A percentile compares a stretch with the other conserved stretches of the same genome.
Evolutionary conservation across 768 basidiomycete genomes (phyloP).

Genomic region (Infundibulicybe gibba): DNA sequence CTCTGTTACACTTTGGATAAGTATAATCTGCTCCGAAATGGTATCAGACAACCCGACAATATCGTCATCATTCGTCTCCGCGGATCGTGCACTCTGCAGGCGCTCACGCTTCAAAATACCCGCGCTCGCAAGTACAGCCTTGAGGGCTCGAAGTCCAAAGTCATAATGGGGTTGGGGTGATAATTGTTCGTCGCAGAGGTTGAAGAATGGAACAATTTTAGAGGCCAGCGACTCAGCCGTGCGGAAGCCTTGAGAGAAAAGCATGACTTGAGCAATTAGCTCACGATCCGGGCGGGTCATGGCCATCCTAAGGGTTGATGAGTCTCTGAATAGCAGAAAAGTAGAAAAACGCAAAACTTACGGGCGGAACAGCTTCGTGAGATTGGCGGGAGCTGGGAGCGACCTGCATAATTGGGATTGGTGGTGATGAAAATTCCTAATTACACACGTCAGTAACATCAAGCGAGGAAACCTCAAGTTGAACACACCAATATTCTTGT

Average conservation of each 20-base stretch:
- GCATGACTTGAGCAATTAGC: slow-evolving; percentile 98
- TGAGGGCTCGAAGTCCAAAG: slow-evolving; percentile 96
- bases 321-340: neutral
- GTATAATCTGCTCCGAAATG: slow-evolving; percentile 88
- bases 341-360: slow-evolving; percentile 32
- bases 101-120: slow-evolving; percentile 97
- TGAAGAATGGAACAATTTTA: slow-evolving; percentile 99
- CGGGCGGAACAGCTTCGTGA: slow-evolving; percentile 93
- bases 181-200: slow-evolving; percentile 95
- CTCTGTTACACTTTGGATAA: slow-evolving; percentile 98
- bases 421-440: slow-evolving; percentile 97
- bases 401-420: slow-evolving; percentile 98
- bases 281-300: slow-evolving; percentile 99
- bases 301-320: slow-evolving; percentile 68
- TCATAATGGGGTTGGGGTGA: slow-evolving; percentile 99
- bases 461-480: neutral
- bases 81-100: slow-evolving; percentile 46
- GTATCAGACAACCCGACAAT: slow-evolving; percentile 61
- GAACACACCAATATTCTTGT: slow-evolving; percentile 80
- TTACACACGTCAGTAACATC: slow-evolving; percentile 2
- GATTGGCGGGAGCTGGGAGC: slow-evolving; percentile 86
- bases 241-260: slow-evolving; percentile 99
- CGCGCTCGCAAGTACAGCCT: slow-evolving; percentile 93
- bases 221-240: slow-evolving; percentile 97
- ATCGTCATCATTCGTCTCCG: slow-evolving; percentile 35